Percentiles rank a stretch among this genome's conserved stretches.
These are phyloP conservation scores for Cornus suecica DNA, from an alignment of 148 eudicot species.

Conservation along the genomic window DNA sequence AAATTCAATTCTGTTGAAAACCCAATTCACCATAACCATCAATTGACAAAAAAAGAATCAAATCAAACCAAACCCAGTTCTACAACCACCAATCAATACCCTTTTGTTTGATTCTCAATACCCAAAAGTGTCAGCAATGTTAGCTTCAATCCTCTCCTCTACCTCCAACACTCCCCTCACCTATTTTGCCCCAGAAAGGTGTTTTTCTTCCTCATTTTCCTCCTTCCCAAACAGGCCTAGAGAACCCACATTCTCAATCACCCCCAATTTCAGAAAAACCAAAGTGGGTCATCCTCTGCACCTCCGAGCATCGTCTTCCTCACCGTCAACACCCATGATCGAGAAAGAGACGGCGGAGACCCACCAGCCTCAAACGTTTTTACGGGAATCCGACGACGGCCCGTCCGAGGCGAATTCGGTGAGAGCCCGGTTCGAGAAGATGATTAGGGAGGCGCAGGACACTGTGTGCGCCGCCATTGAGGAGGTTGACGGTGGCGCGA, in stretches of 20 bases:
- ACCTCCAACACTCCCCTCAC: not conserved
- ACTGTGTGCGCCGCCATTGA: conserved; percentile 72
- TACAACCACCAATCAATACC: too few species aligned
- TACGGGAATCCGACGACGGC: conserved; percentile 49
- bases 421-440: conserved; percentile 74
- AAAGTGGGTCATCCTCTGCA: not conserved
- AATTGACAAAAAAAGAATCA: too few species aligned
- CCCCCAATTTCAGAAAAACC: not conserved
- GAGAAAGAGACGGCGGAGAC: conserved; percentile 73
- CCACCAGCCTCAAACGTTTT: conserved; percentile 67
- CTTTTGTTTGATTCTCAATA: too few species aligned
- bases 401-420: conserved; percentile 24
- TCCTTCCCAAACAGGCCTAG: not conserved
- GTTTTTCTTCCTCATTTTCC: not conserved
- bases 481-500: conserved; percentile 64
- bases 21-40: too few species aligned
- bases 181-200: not conserved
- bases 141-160: not conserved
- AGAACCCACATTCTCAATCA: not conserved
- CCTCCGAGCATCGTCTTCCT: not conserved
- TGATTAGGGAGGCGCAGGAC: conserved; percentile 82
- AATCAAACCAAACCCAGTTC: too few species aligned
- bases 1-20: too few species aligned
- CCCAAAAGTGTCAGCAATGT: conserved; percentile 5
- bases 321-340: conserved; percentile 27